Evolutionary conservation across 2,329 filamentous ascomycete species (phyloP), one percentile per base, ranked within the genome.

Genomic region (Arthrocladium fulminans): DNA sequence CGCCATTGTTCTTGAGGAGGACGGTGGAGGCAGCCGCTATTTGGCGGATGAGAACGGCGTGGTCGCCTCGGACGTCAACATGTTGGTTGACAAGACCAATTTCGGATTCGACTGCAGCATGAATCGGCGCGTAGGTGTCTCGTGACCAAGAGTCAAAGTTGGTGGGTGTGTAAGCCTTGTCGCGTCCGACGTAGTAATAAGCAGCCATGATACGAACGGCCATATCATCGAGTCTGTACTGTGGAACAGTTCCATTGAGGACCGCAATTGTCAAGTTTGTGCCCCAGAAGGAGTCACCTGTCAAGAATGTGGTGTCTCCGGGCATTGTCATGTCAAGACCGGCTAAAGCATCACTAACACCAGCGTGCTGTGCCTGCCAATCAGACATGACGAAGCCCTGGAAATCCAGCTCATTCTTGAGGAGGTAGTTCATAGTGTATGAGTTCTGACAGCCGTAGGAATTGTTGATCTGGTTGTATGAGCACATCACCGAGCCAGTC

Each of bases 151-250:
- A 48, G 29, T 84, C 83, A 68, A 96, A 95, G 73, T 89, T 97
- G 65, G 86, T 80, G 35, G 74, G 73, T 20, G 73, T 67, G 32
- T 68, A 63, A 54, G 64, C 59, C 35, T 63, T 23, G 30, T 56
- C 52, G 46, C 77, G 76, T 50, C 76, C 78, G 42, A 83, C 78
- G 57, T 76, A 77, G 65, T 79, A 83, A 63, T 77, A 83, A 2
- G 77, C 77, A 45, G 80, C 73, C 67, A 83, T 77, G 61, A 83
- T 94, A 58, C 92, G 81, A 66, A 88, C 84, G 3, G 80, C 86
- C 83, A 95, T 94, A 62, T 97, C 92, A 58, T 96, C 89, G 8
- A 97, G 64, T 44, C 90, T 80, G 77, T 85, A 94, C 57, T 86
- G 80, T 1, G 90, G 87, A 25, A 97, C 71, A 1, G 88, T 95